Evolutionary conservation across 2,329 filamentous ascomycete genomes (phyloP).

Genomic region (Hypoxylon sp.): DNA sequence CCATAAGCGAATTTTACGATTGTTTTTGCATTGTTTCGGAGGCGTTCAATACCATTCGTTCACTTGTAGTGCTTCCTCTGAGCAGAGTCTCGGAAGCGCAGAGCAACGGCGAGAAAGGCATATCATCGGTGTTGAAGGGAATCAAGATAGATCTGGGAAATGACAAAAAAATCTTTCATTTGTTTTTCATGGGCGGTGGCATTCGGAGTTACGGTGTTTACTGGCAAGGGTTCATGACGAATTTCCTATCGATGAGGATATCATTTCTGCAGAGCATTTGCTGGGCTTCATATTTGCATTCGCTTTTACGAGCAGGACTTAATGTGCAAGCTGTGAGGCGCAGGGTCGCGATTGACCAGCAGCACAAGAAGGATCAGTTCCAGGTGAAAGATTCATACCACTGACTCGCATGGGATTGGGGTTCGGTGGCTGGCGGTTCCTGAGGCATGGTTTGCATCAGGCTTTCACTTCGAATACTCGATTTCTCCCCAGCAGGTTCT

Average conservation of each 20-base stretch:
- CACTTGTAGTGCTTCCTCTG: constrained; percentile 24
- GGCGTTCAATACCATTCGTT: constrained; percentile 38
- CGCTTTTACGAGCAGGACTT: constrained; percentile 44
- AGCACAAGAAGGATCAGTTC: constrained; percentile 44
- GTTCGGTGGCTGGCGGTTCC: constrained; percentile 35
- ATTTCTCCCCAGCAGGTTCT: constrained; percentile 39
- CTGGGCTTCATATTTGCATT: constrained; percentile 43
- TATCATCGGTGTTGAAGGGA: constrained; percentile 51
- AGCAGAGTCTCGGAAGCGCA: constrained; percentile 36
- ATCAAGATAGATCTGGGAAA: constrained; percentile 51
- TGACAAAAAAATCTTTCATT: constrained; percentile 49
- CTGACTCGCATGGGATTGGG: constrained; percentile 33
- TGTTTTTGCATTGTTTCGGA: constrained; percentile 44
- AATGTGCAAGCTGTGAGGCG: constrained; percentile 42
- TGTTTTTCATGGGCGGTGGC: constrained; percentile 42
- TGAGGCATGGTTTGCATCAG: constrained; percentile 40
- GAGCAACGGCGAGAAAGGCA: constrained; percentile 44
- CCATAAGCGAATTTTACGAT: constrained; percentile 43
- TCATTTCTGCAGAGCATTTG: constrained; percentile 44
- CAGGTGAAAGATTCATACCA: constrained; percentile 33
- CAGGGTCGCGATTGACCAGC: constrained; percentile 44
- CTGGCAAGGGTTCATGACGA: constrained; percentile 39
- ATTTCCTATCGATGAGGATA: constrained; percentile 45
- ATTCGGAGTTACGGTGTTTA: constrained; percentile 42
- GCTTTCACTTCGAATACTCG: constrained; percentile 38